A percentile compares a stretch with the other conserved stretches of the same genome.
Evolutionary conservation across 2,329 filamentous ascomycete genomes (phyloP).

Genomic region (Leptographium lundbergii): DNA sequence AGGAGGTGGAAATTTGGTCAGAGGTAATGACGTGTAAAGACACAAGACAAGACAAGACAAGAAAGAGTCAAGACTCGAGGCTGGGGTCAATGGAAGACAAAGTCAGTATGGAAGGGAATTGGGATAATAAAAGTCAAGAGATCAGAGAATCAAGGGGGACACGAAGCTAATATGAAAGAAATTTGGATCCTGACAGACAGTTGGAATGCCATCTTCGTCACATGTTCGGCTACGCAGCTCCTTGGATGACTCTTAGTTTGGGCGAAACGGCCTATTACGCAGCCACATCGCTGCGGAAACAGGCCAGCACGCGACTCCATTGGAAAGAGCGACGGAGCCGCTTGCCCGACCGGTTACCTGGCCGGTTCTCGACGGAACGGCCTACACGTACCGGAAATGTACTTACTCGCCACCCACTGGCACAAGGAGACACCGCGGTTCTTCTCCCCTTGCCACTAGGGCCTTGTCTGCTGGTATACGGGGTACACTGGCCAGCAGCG

Average conservation of each 20-base stretch:
- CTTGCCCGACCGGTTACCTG: conserved; percentile 11
- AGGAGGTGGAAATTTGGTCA: not conserved
- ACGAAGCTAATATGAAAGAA: not conserved
- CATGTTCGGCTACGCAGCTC: conserved; percentile 10
- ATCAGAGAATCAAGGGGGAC: conserved; percentile 1
- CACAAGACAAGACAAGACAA: too few species aligned
- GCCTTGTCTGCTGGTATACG: not conserved
- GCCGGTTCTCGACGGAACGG: not conserved
- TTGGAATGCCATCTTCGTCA: conserved; percentile 5
- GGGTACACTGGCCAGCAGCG: not conserved
- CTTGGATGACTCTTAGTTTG: not conserved
- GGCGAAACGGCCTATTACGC: not conserved
- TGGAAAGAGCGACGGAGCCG: conserved; percentile 2
- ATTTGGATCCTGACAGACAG: not conserved
- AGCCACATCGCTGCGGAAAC: not conserved
- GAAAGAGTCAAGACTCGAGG: not conserved
- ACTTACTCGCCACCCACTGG: not conserved
- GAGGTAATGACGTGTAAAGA: too few species aligned
- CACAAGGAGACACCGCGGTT: not conserved
- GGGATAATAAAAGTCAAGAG: conserved; percentile 8
- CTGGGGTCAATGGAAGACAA: not conserved
- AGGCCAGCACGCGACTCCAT: not conserved
- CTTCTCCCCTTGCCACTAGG: not conserved
- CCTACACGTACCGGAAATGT: not conserved
- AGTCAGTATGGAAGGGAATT: conserved; percentile 1